Percentiles rank a stretch among this genome's conserved stretches.
Conservation (phyloP, 2,329 filamentous ascomycete species). For the Aureobasidium uvarum region DNA sequence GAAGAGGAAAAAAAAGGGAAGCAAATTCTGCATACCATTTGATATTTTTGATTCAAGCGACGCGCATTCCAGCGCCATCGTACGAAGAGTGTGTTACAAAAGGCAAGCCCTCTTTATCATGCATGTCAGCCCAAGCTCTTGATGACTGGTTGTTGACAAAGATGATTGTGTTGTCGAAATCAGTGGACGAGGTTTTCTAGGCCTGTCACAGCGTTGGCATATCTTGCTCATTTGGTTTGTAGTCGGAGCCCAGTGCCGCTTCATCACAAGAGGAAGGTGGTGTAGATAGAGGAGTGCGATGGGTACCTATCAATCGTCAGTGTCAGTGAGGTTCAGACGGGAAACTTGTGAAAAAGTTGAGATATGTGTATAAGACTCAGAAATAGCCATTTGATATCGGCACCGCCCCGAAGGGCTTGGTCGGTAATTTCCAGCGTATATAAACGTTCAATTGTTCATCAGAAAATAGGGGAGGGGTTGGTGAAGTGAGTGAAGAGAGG, state of each 20-base stretch:
- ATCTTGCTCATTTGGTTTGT: slow-evolving; percentile 30
- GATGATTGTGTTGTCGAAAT: slow-evolving; percentile 27
- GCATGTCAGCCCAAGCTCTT: slow-evolving; percentile 24
- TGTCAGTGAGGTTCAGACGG: slow-evolving; percentile 22
- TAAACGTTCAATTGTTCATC: slow-evolving; percentile 59
- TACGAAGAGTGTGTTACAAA: slow-evolving; percentile 1
- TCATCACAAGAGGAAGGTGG: slow-evolving; percentile 29
- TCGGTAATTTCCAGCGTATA: slow-evolving; percentile 97
- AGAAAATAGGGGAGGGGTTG: slow-evolving; percentile 24
- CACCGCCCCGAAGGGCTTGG: slow-evolving; percentile 69
- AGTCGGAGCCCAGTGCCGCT: slow-evolving; percentile 33
- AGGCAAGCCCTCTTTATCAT: slow-evolving; percentile 18
- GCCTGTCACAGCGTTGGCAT: slow-evolving; percentile 42
- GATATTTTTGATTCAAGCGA: not conserved
- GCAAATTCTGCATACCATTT: slow-evolving; percentile 25
- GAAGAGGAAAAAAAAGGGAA: slow-evolving; percentile 26
- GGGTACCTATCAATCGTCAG: slow-evolving; percentile 27
- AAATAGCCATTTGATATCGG: slow-evolving; percentile 83
- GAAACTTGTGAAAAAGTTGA: slow-evolving; percentile 17
- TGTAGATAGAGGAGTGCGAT: not conserved
- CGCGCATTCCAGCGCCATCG: slow-evolving; percentile 2
- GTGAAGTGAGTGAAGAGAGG: not conserved
- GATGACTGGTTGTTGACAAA: slow-evolving; percentile 3
- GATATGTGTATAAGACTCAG: slow-evolving; percentile 56
- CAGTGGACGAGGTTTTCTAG: slow-evolving; percentile 49